A percentile compares a stretch with the other conserved stretches of the same genome.
Evolutionary conservation across 306 rosid genomes (phyloP).

Genomic region (Lathyrus sativus): DNA sequence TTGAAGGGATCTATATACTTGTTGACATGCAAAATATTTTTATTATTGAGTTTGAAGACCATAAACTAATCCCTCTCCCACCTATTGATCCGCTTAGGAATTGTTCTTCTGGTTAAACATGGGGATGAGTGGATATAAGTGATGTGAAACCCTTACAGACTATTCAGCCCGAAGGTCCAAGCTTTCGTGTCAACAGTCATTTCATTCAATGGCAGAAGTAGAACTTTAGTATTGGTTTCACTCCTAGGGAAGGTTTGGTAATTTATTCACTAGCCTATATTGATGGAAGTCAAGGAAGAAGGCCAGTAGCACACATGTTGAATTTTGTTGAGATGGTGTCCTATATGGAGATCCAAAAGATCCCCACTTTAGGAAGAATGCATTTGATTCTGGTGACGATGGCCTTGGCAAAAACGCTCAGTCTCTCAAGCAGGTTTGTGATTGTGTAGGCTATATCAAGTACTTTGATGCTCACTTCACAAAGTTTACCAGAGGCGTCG

Average conservation of each 20-base stretch:
- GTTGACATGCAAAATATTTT: constrained; percentile 86
- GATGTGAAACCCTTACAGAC: constrained; percentile 77
- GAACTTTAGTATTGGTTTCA: constrained; percentile 80
- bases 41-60: constrained; percentile 77
- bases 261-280: constrained; percentile 72
- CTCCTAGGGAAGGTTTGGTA: constrained; percentile 74
- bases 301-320: constrained; percentile 74
- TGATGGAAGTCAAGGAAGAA: constrained; percentile 77
- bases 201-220: constrained; percentile 90
- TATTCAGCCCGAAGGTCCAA: constrained; percentile 80
- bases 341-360: constrained; percentile 86
- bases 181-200: constrained; percentile 71
- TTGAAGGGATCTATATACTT: constrained; percentile 76
- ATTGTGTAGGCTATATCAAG: constrained; percentile 76
- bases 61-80: constrained; percentile 73
- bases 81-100: constrained; percentile 83
- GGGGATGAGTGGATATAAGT: constrained; percentile 83
- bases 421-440: constrained; percentile 88
- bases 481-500: constrained; percentile 76
- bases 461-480: constrained; percentile 76
- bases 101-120: constrained; percentile 71
- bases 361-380: constrained; percentile 86
- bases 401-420: constrained; percentile 82
- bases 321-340: constrained; percentile 89
- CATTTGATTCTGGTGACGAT: constrained; percentile 88